Base-by-base conservation (phyloP, 768 basidiomycete species). In the Cyclocybe aegerita region DNA sequence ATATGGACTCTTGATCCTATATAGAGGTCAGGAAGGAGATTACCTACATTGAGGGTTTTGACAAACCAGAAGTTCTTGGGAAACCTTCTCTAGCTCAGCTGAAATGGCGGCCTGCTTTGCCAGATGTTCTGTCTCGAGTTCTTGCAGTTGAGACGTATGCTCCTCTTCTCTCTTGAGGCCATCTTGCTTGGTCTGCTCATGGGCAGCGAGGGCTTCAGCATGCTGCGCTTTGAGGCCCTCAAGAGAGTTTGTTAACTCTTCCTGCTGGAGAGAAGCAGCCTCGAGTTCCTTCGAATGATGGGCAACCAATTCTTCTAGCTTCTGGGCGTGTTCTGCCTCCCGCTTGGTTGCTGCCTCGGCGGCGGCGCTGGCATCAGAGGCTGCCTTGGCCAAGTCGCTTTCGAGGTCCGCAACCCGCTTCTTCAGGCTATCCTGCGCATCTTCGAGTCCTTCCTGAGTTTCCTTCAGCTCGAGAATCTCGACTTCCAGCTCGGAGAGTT, bases 391-490 rank as follows among this genome's bases (percentile, higher is more conserved):
- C 10, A 88, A 63, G 40, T 88, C 77, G 35, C 71, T 75, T 61
- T 88, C 82, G 39, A 86, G 63, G 8, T 60, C 55, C 52, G 78
- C 75, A 30, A 88, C 69, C 40, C 69, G 77, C 9, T 69, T 65
- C 35, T 77, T 60, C 9, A 76, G 64, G 52, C 71, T 70, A 40
- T 69, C 71, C 43, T 76, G 80, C 30, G 77, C 77, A 48, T 90
- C 89, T 58, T 87, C 83, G 5, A 76, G 70, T 14, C 66, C 66
- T 57, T 92, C 90, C 53, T 81, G 80, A 37, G 72, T 72, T 62
- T 93, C 90, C 65, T 78, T 88, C 52, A 86, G 60, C 68, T 93
- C 90, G 50, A 92, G 66, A 37, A 91, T 77, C 63, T 93, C 89
- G 43, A 93, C 70, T 70, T 93, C 91, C 17, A 91, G 73, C 59